These are phyloP conservation scores for Lactarius hengduanensis DNA, from an alignment of 768 basidiomycete genomes.

Conservation along the genomic window DNA sequence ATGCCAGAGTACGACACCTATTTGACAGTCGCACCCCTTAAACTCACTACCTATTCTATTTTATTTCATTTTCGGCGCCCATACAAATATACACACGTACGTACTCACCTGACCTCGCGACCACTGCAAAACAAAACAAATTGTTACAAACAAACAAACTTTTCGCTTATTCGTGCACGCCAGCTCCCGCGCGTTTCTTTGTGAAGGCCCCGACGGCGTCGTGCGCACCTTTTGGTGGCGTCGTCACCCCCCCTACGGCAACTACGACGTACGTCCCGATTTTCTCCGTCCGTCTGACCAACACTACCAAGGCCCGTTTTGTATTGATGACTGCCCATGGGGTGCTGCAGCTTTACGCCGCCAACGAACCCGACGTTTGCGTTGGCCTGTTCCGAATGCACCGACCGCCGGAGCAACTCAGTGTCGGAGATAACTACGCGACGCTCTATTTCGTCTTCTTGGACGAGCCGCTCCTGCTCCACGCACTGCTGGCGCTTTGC, in stretches of 20 bases:
- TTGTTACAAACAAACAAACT: no score
- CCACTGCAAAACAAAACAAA: no score
- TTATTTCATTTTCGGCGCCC: no score
- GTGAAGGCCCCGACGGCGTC: slow-evolving; percentile 13
- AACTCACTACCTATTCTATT: not conserved
- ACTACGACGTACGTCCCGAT: slow-evolving; percentile 15
- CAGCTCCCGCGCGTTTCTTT: slow-evolving; percentile 21
- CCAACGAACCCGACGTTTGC: slow-evolving; percentile 30
- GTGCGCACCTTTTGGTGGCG: slow-evolving; percentile 22
- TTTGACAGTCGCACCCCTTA: not conserved
- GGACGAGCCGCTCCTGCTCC: slow-evolving; percentile 57
- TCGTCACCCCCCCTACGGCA: not conserved
- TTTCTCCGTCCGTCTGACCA: no score
- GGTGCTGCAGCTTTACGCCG: slow-evolving; percentile 12
- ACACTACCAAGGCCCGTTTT: no score
- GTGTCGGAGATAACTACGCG: slow-evolving; percentile 64
- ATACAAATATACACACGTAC: no score
- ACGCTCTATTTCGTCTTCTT: slow-evolving; percentile 63
- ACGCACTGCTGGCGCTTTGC: slow-evolving; percentile 62
- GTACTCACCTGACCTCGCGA: not conserved
- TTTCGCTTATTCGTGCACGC: not conserved
- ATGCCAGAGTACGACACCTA: slow-evolving; percentile 6
- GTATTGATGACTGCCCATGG: no score
- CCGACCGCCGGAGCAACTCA: slow-evolving; percentile 46
- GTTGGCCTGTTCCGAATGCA: slow-evolving; percentile 60